Base-by-base conservation (phyloP, 2,329 filamentous ascomycete species). In the Triangularia verruculosa region DNA sequence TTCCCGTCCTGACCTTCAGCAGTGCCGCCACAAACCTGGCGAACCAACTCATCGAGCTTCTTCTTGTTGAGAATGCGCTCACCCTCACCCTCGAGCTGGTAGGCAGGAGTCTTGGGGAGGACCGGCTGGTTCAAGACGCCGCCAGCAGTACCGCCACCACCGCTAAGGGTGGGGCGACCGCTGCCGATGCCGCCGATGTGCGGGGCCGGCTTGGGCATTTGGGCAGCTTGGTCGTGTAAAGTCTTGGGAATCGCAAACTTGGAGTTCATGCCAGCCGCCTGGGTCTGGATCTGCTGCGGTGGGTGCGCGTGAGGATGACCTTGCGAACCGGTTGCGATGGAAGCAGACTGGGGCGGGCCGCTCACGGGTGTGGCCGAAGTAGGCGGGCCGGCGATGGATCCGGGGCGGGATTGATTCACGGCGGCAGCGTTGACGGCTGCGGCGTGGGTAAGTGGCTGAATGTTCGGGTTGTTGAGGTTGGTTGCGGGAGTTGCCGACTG, bases 51-150 rank as follows among this genome's bases (percentile, higher is more conserved):
- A 73, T 99, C 93, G 47, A 99, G 83, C 79, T 97, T 98, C 80
- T 96, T 96, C 85, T 97, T 97, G 79, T 90, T 96, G n/a, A 99
- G 82, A 1, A 99, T 90, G 52, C 93, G 89, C 72, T 97, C 93
- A 25, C 92, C 93, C 73, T 97, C 93, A 28, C 92, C 91, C 74
- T 98, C 94, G 64, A 97, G 88, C 62, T 92, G 91, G 75, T 92
- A 96, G 0, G 88, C 87, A 0, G 93, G 92, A 53, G 92, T 86
- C 73, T 93, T 93, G 61, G 88, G 81, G 65, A 98, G 85, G 1
- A 92, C 91, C 0, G 95, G 93, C 72, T 97, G 93, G 59, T 89
- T 89, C 84, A 97, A 91, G 57, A 95, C 89, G 60, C 93, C 93
- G 60, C 90, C 90, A 0, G 90, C 84, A 6, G 88, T 88, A 67